phyloP scores from a whole-genome alignment of 1,284 basidiomycete genomes.

The Trichosporon ovoides region DNA sequence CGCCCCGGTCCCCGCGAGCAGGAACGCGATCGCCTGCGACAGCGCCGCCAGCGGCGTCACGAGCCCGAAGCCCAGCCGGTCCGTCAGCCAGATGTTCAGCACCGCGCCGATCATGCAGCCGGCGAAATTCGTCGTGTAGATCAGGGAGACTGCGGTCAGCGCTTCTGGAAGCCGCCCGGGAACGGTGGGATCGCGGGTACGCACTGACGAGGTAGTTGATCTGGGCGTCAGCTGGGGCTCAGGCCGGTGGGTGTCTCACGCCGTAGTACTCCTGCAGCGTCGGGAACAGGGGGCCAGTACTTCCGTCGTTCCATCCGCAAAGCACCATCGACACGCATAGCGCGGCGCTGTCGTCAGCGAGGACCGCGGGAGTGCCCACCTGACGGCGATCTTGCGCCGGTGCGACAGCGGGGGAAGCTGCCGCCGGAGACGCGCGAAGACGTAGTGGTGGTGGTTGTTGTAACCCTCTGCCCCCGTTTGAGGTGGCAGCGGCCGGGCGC shows the following conservation, averaged over 20 bases:
- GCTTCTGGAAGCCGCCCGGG: too few relatives aligned
- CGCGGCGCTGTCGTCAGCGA: constrained; percentile 10
- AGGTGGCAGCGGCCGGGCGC: not conserved
- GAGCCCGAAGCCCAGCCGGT: constrained; percentile 59
- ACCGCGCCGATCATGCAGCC: constrained; percentile 12
- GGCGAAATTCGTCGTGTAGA: constrained; percentile 14
- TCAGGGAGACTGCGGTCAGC: constrained; percentile 15
- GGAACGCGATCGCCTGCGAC: constrained; percentile 6
- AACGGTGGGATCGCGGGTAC: not conserved
- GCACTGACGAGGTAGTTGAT: constrained; percentile 21
- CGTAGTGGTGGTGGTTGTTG: constrained; percentile 11
- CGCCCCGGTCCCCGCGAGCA: constrained; percentile 13
- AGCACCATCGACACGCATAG: constrained; percentile 18
- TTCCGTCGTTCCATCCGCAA: constrained; percentile 21
- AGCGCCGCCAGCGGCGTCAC: constrained; percentile 36
- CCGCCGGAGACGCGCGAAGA: constrained; percentile 14
- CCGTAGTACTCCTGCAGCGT: constrained; percentile 18
- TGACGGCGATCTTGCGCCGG: not conserved
- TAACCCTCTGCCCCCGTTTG: not conserved
- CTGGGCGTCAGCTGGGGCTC: constrained; percentile 1
- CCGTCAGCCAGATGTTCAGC: constrained; percentile 56
- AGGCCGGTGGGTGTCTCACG: constrained; percentile 5
- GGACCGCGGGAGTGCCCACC: not conserved
- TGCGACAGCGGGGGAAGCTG: constrained; percentile 6
- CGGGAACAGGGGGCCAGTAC: constrained; percentile 18